Conservation (phyloP, 441 rosid species). For the Sinapis alba region DNA sequence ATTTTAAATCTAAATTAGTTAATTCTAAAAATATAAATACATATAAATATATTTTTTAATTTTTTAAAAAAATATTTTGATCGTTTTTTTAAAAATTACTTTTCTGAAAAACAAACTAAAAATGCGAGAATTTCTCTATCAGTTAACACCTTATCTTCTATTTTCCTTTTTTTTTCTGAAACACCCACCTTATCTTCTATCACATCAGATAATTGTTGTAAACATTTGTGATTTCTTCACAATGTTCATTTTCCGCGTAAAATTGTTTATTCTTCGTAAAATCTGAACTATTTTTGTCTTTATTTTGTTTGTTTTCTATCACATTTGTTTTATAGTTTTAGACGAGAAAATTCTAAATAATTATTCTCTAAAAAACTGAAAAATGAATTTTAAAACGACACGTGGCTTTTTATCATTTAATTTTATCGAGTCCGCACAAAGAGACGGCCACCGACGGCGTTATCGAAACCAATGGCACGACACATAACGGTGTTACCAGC, state of each 20-base stretch:
- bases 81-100: too few species aligned
- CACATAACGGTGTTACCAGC: conserved; percentile 47
- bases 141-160: too few species aligned
- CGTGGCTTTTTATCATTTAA: background rate
- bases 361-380: too few species aligned
- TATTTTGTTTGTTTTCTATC: background rate
- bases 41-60: too few species aligned
- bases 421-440: conserved; percentile 57
- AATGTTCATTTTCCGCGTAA: conserved; percentile 57
- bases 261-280: conserved; percentile 21
- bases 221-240: conserved; percentile 25
- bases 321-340: background rate
- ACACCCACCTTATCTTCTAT: too few species aligned
- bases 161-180: too few species aligned
- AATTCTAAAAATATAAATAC: too few species aligned
- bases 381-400: background rate
- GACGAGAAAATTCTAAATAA: background rate
- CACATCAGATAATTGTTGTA: background rate
- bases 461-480: conserved; percentile 68
- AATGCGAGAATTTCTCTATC: too few species aligned
- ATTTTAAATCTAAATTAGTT: too few species aligned
- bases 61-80: too few species aligned
- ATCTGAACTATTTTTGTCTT: conserved; percentile 11
- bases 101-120: too few species aligned
- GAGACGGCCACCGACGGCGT: conserved; percentile 43